Percentiles rank a stretch among this genome's conserved stretches.
Evolutionary conservation across 805 yeast species (phyloP).

Genomic region (Candida boleticola): DNA sequence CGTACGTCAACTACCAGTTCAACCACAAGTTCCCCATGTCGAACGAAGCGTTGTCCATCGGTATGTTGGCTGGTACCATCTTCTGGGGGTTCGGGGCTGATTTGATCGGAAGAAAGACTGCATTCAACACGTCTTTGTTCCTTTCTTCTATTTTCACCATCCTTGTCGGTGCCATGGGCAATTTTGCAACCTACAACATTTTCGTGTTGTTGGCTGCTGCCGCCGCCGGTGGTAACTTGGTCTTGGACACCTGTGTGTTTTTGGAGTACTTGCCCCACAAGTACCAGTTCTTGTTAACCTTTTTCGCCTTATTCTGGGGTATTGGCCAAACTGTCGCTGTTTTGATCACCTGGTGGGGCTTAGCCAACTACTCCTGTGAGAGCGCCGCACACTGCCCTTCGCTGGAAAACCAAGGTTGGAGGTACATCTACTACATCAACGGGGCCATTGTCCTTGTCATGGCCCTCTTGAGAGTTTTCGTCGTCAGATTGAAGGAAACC

Average conservation of each 20-base stretch:
- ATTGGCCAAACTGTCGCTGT: conserved; percentile 57
- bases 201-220: conserved; percentile 44
- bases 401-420: conserved; percentile 57
- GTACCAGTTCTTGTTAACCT: conserved; percentile 50
- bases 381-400: conserved; percentile 42
- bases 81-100: conserved; percentile 59
- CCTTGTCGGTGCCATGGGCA: conserved; percentile 51
- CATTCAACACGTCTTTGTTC: conserved; percentile 50
- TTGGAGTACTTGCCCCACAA: conserved; percentile 50
- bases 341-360: conserved; percentile 55
- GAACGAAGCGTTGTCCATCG: conserved; percentile 32
- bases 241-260: conserved; percentile 52
- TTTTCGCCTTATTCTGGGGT: conserved; percentile 57
- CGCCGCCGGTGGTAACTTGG: conserved; percentile 58
- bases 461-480: conserved; percentile 31
- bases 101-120: conserved; percentile 51
- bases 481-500: conserved; percentile 45
- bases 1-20: conserved; percentile 26
- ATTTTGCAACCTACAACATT: conserved; percentile 49
- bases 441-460: conserved; percentile 47
- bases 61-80: conserved; percentile 52
- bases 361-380: conserved; percentile 49
- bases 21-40: conserved; percentile 21
- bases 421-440: conserved; percentile 51
- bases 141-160: conserved; percentile 51